Evolutionary conservation across 495 filamentous ascomycete genomes (phyloP).

Genomic region (Hypomontagnella submonticulosa): DNA sequence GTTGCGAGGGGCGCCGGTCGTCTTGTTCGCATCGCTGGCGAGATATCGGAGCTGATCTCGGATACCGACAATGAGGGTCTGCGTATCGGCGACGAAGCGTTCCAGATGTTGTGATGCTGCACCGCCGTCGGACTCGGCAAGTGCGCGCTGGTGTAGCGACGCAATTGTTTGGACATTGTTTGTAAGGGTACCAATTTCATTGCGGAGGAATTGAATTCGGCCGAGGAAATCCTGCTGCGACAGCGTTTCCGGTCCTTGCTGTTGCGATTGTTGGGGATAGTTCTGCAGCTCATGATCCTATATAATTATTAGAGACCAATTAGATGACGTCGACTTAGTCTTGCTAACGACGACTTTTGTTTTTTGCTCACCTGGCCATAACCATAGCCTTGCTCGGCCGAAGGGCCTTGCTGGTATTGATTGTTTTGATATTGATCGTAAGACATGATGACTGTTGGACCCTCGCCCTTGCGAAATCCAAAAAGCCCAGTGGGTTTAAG

Average conservation of each 20-base stretch:
- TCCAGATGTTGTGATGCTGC: conserved; percentile 64
- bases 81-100: conserved; percentile 69
- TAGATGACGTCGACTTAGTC: neutral
- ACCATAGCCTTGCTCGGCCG: conserved; percentile 60
- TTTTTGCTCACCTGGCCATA: conserved; percentile 46
- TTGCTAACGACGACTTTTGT: conserved; percentile 1
- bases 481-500: conserved; percentile 16
- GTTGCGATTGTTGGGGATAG: conserved; percentile 48
- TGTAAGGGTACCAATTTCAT: conserved; percentile 66
- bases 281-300: conserved; percentile 57
- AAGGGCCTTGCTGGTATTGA: conserved; percentile 58
- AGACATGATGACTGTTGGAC: conserved; percentile 52
- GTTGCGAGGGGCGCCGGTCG: conserved; percentile 60
- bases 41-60: conserved; percentile 74
- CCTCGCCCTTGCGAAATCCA: conserved; percentile 25
- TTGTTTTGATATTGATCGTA: conserved; percentile 52
- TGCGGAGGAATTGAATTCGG: conserved; percentile 66
- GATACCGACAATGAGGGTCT: conserved; percentile 72
- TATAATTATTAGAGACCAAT: conserved; percentile 14
- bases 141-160: conserved; percentile 68
- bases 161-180: conserved; percentile 66
- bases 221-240: conserved; percentile 68
- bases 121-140: conserved; percentile 63
- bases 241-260: conserved; percentile 49
- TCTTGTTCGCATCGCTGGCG: conserved; percentile 69